These are phyloP conservation scores for Termitomyces sp. DNA, from an alignment of 1,284 basidiomycete genomes.

Conservation along the genomic window DNA sequence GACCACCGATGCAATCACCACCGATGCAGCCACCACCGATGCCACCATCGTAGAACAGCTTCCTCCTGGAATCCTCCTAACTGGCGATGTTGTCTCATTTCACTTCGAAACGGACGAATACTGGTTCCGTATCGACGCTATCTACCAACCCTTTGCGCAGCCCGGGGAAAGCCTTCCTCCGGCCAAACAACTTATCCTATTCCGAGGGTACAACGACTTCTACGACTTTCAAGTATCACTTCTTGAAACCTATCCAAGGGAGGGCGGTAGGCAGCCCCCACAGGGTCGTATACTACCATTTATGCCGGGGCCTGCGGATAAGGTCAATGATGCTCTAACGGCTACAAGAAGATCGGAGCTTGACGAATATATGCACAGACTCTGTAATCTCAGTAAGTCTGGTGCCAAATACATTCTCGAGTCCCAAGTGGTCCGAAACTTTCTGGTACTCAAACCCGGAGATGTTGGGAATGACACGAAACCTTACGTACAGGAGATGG, in stretches of 20 bases:
- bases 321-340: slow-evolving; percentile 85
- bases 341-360: slow-evolving; percentile 80
- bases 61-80: slow-evolving; percentile 79
- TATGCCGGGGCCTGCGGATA: slow-evolving; percentile 90
- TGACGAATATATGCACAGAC: slow-evolving; percentile 80
- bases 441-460: slow-evolving; percentile 84
- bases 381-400: slow-evolving; percentile 64
- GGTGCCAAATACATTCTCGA: slow-evolving; percentile 80
- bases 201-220: slow-evolving; percentile 97
- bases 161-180: slow-evolving; percentile 53
- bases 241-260: slow-evolving; percentile 80
- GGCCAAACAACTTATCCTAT: slow-evolving; percentile 83
- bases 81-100: slow-evolving; percentile 92
- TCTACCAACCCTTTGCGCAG: slow-evolving; percentile 77
- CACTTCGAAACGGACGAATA: slow-evolving; percentile 95
- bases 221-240: slow-evolving; percentile 95
- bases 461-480: slow-evolving; percentile 73
- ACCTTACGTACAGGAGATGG: slow-evolving; percentile 51
- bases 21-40: slow-evolving; percentile 13
- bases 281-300: slow-evolving; percentile 81
- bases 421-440: slow-evolving; percentile 76
- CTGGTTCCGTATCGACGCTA: slow-evolving; percentile 93
- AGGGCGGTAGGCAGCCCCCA: slow-evolving; percentile 74
- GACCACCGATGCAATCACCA: slow-evolving; percentile 17
- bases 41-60: slow-evolving; percentile 41